A percentile compares a stretch with the other conserved stretches of the same genome.
Conservation (phyloP, 352 stramenopile species). For the Globisporangium yorkense region DNA sequence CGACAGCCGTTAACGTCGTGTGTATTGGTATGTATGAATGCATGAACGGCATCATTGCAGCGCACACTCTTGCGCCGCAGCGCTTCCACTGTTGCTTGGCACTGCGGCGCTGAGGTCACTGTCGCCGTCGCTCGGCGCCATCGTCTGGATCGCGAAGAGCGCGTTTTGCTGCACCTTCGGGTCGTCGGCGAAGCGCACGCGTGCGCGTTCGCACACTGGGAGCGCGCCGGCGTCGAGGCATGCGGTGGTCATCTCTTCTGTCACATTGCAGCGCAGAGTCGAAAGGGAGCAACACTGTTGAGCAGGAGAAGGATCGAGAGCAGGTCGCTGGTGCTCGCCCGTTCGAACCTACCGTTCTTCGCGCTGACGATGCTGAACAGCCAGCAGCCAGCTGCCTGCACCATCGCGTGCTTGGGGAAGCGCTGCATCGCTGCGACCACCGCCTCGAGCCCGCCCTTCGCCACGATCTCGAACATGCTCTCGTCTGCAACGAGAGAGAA, state of each 20-base stretch:
- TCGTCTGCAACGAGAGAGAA: slow-evolving; percentile 18
- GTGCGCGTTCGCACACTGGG: slow-evolving; percentile 43
- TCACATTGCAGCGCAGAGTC: no score
- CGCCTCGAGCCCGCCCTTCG: slow-evolving; percentile 39
- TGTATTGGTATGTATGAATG: neutral
- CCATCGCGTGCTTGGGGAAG: slow-evolving; percentile 31
- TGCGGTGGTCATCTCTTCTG: slow-evolving; percentile 37
- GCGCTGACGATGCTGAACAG: slow-evolving; percentile 43
- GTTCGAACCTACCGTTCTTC: slow-evolving; percentile 27
- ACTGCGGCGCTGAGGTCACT: neutral
- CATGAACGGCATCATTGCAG: slow-evolving; percentile 3
- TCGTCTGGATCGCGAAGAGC: slow-evolving; percentile 30
- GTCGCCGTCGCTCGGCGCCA: slow-evolving; percentile 15
- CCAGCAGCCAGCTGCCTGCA: slow-evolving; percentile 52
- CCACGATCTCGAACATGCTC: slow-evolving; percentile 51
- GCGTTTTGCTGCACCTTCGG: slow-evolving; percentile 50
- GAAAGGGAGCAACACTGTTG: neutral
- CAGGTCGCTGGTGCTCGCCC: no score
- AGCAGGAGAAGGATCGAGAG: neutral
- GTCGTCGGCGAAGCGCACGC: slow-evolving; percentile 36
- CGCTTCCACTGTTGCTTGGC: neutral
- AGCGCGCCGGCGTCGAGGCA: slow-evolving; percentile 48
- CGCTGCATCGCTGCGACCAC: slow-evolving; percentile 47
- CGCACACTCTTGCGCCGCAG: slow-evolving; percentile 1
- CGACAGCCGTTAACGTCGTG: neutral